A percentile compares a stretch with the other conserved stretches of the same genome.
These are phyloP conservation scores for Hypholoma sublateritium DNA, from an alignment of 768 basidiomycete genomes.

Conservation along the genomic window DNA sequence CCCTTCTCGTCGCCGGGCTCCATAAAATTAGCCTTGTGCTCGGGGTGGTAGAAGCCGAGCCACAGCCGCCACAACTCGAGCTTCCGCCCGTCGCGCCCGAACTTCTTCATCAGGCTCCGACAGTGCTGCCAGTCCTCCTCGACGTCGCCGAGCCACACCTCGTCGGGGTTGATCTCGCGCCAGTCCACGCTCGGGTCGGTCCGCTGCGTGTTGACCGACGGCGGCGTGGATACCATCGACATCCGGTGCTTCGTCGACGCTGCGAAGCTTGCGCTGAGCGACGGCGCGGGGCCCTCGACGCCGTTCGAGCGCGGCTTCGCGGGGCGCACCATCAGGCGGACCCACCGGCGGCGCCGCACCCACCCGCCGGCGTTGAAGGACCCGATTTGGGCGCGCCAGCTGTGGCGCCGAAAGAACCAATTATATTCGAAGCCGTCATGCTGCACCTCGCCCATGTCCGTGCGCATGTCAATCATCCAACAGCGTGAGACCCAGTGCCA, in stretches of 20 bases:
- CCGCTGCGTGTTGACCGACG: conserved; percentile 23
- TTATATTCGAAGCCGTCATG: conserved; percentile 88
- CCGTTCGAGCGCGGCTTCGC: conserved; percentile 24
- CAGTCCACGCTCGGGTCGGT: conserved; percentile 22
- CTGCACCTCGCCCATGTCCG: conserved; percentile 69
- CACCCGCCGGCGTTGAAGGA: conserved; percentile 62
- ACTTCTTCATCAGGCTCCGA: conserved; percentile 46
- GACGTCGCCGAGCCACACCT: conserved; percentile 53
- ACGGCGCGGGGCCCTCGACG: conserved; percentile 10
- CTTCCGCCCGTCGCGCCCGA: conserved; percentile 68
- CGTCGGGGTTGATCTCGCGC: conserved; percentile 28
- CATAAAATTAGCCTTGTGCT: conserved; percentile 21
- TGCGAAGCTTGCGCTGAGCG: conserved; percentile 1
- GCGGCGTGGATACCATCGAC: conserved; percentile 31
- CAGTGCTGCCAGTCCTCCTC: conserved; percentile 64
- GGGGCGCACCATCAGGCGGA: conserved; percentile 81
- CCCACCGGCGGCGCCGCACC: conserved; percentile 81
- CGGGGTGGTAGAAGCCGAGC: conserved; percentile 47
- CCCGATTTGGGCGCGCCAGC: conserved; percentile 69
- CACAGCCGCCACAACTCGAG: conserved; percentile 76
- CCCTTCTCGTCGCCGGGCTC: conserved; percentile 24
- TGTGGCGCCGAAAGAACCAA: conserved; percentile 64
- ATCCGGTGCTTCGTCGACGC: conserved; percentile 15
- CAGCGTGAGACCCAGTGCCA: conserved; percentile 80
- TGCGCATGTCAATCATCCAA: conserved; percentile 91